These are phyloP conservation scores for Pleurotus eryngii DNA, from an alignment of 768 basidiomycete genomes.

Conservation along the genomic window DNA sequence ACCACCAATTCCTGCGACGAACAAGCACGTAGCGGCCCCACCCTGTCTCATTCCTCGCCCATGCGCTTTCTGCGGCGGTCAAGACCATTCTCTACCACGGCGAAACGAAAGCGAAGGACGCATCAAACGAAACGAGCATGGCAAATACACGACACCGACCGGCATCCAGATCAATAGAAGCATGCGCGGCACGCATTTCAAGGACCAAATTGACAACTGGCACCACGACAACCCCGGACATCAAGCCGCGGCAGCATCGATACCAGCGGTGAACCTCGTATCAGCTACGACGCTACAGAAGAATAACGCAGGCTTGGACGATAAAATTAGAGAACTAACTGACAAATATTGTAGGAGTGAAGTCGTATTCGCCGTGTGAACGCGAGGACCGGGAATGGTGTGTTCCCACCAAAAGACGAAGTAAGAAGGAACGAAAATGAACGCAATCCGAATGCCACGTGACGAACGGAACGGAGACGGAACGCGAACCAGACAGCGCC, in stretches of 20 bases:
- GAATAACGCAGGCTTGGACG: too few species aligned
- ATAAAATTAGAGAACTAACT: too few species aligned
- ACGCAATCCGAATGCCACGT: too few species aligned
- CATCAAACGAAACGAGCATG: background rate
- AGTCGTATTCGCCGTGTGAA: too few species aligned
- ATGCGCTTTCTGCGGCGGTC: background rate
- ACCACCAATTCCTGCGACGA: background rate
- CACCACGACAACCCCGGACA: background rate
- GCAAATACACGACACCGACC: background rate
- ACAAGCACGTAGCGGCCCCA: background rate
- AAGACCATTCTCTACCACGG: background rate
- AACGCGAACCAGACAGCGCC: too few species aligned
- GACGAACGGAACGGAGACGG: too few species aligned
- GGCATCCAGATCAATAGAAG: background rate
- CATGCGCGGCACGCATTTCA: background rate
- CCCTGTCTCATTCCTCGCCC: too few species aligned
- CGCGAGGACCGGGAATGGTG: too few species aligned
- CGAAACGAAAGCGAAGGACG: background rate
- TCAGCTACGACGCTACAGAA: too few species aligned
- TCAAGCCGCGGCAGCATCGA: background rate
- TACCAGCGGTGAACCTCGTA: background rate
- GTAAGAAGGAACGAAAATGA: too few species aligned
- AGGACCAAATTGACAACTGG: background rate
- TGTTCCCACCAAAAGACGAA: too few species aligned
- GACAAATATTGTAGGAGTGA: too few species aligned